Evolutionary conservation across 1,284 basidiomycete species (phyloP).

Genomic region (Sporisorium exsertum): DNA sequence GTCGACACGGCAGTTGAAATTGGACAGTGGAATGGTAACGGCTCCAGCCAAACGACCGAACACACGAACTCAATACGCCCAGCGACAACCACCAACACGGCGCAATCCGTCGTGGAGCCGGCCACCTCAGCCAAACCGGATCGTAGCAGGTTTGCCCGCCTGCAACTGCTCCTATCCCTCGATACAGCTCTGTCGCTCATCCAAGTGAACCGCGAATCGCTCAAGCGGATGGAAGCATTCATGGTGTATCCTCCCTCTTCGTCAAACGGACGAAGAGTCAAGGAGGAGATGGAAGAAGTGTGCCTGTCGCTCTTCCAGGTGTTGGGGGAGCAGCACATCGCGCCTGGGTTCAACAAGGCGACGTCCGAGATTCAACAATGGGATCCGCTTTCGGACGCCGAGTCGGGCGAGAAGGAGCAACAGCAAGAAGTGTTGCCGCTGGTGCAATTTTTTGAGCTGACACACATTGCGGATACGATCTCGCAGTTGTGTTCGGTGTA

Average conservation of each 20-base stretch:
- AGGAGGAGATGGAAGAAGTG: conserved; percentile 81
- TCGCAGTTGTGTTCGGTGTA: conserved; percentile 97
- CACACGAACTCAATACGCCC: background rate
- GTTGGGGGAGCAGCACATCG: conserved; percentile 82
- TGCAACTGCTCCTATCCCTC: conserved; percentile 81
- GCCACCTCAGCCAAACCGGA: conserved; percentile 9
- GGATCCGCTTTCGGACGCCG: conserved; percentile 38
- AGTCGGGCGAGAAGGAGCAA: conserved; percentile 72
- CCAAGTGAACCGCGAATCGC: conserved; percentile 86
- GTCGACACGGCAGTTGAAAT: conserved; percentile 7
- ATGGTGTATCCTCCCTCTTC: conserved; percentile 76
- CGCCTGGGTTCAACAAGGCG: conserved; percentile 85
- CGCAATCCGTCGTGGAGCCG: background rate
- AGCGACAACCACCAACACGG: background rate
- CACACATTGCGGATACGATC: conserved; percentile 96
- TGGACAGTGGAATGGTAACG: conserved; percentile 1
- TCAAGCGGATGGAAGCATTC: conserved; percentile 93
- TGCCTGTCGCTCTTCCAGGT: conserved; percentile 86
- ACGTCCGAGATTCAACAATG: conserved; percentile 55
- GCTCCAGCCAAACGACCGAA: background rate
- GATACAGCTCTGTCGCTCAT: conserved; percentile 92
- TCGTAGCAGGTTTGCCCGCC: conserved; percentile 15
- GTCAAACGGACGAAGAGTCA: conserved; percentile 74
- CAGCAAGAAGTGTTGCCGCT: conserved; percentile 87
- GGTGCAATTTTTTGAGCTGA: conserved; percentile 96